Conservation (phyloP, 2,329 filamentous ascomycete species). For the Cladophialophora chaetospira region DNA sequence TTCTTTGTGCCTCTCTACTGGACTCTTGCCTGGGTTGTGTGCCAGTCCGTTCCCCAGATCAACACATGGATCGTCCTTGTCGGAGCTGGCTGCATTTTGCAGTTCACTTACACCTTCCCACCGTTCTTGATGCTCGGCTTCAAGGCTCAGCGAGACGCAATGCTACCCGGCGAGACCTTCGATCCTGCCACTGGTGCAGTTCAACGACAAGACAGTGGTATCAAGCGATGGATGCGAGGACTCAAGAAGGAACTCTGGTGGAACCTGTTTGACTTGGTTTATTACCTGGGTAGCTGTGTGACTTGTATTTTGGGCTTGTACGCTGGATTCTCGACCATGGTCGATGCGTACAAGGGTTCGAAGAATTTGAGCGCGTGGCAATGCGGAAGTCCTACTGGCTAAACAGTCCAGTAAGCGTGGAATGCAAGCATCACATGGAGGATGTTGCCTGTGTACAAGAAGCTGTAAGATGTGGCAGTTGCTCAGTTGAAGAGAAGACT, state of each 20-base stretch:
- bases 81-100: slow-evolving; percentile 48
- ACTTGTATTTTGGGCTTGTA: slow-evolving; percentile 35
- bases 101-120: slow-evolving; percentile 53
- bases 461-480: too few relatives aligned
- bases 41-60: slow-evolving; percentile 48
- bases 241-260: slow-evolving; percentile 34
- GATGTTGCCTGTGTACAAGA: too few relatives aligned
- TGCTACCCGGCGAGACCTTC: slow-evolving; percentile 32
- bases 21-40: slow-evolving; percentile 48
- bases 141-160: slow-evolving; percentile 36
- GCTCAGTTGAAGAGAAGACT: too few relatives aligned
- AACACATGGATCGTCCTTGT: slow-evolving; percentile 44
- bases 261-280: slow-evolving; percentile 36
- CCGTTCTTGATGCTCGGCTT: slow-evolving; percentile 36
- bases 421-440: too few relatives aligned
- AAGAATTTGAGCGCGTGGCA: slow-evolving; percentile 24
- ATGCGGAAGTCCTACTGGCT: slow-evolving; percentile 24
- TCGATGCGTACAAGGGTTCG: slow-evolving; percentile 34
- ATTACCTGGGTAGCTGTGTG: slow-evolving; percentile 33
- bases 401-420: too few relatives aligned
- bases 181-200: slow-evolving; percentile 33
- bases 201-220: slow-evolving; percentile 14
- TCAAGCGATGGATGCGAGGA: slow-evolving; percentile 30
- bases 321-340: slow-evolving; percentile 33
- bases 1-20: slow-evolving; percentile 46